Evolutionary conservation across 305 asterid species (phyloP), one percentile per base, ranked within the genome.

Genomic region (Fraxinus sp.): DNA sequence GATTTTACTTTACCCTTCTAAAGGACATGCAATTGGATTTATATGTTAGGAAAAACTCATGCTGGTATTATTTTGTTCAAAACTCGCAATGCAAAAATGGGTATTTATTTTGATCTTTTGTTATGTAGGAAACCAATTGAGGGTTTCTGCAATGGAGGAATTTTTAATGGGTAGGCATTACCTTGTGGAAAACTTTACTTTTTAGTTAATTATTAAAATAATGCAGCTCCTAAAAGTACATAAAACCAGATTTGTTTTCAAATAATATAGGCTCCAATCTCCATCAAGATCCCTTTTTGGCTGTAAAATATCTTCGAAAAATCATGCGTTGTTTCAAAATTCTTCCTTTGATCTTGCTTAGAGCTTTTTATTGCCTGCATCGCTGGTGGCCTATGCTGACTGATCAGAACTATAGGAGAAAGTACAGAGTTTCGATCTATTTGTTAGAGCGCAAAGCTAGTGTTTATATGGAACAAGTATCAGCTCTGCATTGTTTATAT

Each of bases 1-100:
- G 35, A 62, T 62, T 73, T 11, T 66, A 57, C 75, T 57, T 24
- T 36, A 30, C 59, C 41, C 77, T 74, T 74, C 35, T 13, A 32
- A 36, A 18, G 79, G 72, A 80, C 18, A 79, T 73, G 28, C 55
- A 49, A n/a, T 77, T 70, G 28, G 28, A 70, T 35, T 41, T 66
- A 59, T 64, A n/a, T 33, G 13, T 78, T 66, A 79, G 75, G 68
- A 32, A 16, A 74, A 32, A 52, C 22, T 22, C 66, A 1, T 41
- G 64, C 7, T 52, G 32, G 83, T 57, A 79, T 79, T 55, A 74
- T 22, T 59, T 22, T 18, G 24, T 57, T 57, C 68, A n/a, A 77
- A 75, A 32, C 78, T 43, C 16, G 77, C 74, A 10, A 43, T n/a
- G 75, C 68, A 24, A 64, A 62, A 66, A 22, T 13, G 28, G 75